These are phyloP conservation scores for Biscogniauxia marginata DNA, from an alignment of 2,329 filamentous ascomycete genomes.

Conservation along the genomic window DNA sequence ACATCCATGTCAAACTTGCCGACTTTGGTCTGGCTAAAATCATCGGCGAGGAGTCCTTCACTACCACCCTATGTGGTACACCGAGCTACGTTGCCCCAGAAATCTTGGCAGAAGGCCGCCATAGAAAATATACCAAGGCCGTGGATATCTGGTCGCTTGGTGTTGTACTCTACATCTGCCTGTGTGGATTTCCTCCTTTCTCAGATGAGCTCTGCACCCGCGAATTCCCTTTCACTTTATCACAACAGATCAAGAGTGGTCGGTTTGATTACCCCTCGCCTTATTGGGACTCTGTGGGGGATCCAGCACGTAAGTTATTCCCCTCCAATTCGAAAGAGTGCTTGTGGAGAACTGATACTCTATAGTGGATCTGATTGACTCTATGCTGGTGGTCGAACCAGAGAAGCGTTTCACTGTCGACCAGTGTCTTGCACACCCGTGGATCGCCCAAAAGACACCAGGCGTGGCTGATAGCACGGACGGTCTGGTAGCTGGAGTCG, in stretches of 20 bases:
- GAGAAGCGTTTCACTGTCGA: constrained; percentile 84
- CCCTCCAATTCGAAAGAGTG: neutral
- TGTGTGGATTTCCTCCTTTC: constrained; percentile 96
- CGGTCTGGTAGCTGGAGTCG: constrained; percentile 84
- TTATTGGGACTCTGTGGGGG: constrained; percentile 89
- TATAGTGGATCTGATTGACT: constrained; percentile 82
- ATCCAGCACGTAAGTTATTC: constrained; percentile 65
- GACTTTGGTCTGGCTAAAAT: constrained; percentile 98
- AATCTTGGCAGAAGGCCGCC: constrained; percentile 78
- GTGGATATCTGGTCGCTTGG: constrained; percentile 97
- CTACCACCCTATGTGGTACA: constrained; percentile 94
- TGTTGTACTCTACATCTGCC: constrained; percentile 96
- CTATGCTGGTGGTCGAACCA: constrained; percentile 88
- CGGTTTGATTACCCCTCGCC: constrained; percentile 93
- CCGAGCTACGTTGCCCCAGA: constrained; percentile 96
- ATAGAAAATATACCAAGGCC: constrained; percentile 88
- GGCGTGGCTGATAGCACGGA: constrained; percentile 83
- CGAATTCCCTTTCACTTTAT: constrained; percentile 82
- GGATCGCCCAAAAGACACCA: constrained; percentile 66
- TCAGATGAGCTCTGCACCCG: constrained; percentile 83
- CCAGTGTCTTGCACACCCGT: constrained; percentile 86
- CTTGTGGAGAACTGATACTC: constrained; percentile 15
- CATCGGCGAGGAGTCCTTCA: constrained; percentile 97
- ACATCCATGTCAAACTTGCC: constrained; percentile 84
- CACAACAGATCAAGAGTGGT: constrained; percentile 85